Conservation (phyloP, 2,329 filamentous ascomycete genomes). For the Talaromyces islandicus region DNA sequence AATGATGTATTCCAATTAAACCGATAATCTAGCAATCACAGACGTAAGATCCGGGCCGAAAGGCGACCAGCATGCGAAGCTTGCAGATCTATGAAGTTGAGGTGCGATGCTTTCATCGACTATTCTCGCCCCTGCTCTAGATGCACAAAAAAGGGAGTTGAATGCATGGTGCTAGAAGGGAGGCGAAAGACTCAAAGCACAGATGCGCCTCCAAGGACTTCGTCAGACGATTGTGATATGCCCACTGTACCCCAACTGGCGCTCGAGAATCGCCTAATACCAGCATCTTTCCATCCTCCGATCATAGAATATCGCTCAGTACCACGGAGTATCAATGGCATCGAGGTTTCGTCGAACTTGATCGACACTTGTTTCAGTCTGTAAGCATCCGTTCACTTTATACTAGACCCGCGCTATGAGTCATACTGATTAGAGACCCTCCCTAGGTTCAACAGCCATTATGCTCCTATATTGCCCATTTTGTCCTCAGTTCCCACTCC, state of each 20-base stretch:
- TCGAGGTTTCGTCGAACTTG: neutral
- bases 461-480: neutral
- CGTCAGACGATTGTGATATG: neutral
- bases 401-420: neutral
- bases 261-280: neutral
- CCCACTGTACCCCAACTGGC: neutral
- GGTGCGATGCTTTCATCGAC: neutral
- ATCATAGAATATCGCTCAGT: neutral
- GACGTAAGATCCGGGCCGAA: neutral
- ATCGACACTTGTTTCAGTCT: neutral
- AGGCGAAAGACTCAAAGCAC: neutral
- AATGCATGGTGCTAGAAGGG: neutral
- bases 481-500: neutral
- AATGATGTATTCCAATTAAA: neutral
- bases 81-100: neutral
- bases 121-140: neutral
- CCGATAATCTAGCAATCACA: neutral
- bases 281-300: neutral
- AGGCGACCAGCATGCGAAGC: neutral
- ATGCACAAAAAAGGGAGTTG: neutral
- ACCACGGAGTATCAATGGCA: neutral
- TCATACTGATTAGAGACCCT: neutral
- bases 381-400: neutral
- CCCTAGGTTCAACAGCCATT: neutral
- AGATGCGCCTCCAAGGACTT: neutral